A percentile compares a stretch with the other conserved stretches of the same genome.
These are phyloP conservation scores for Phragmites australis DNA, from an alignment of 176 grass and related monocot genomes.

Conservation along the genomic window DNA sequence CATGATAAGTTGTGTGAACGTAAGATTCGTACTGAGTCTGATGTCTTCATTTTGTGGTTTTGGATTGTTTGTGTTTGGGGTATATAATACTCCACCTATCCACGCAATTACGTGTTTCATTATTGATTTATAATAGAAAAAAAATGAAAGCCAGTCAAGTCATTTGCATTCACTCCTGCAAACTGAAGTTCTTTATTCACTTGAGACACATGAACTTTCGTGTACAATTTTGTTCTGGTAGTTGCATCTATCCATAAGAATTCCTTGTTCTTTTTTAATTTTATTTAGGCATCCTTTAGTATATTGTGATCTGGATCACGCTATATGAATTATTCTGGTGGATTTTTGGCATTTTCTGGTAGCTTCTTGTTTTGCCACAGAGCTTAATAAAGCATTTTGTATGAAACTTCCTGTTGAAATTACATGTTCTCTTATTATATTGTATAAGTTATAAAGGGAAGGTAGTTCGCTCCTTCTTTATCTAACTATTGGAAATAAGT, in stretches of 20 bases:
- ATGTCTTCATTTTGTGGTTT: not conserved
- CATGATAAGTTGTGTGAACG: not conserved
- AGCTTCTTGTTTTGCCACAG: not conserved
- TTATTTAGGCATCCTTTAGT: not conserved
- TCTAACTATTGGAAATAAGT: not conserved
- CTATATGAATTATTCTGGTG: constrained; percentile 12
- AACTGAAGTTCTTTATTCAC: not conserved
- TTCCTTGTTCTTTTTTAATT: not conserved
- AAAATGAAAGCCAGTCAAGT: not conserved
- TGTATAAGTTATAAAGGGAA: not conserved
- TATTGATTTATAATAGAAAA: not conserved
- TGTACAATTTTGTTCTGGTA: not conserved
- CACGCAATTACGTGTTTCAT: not conserved
- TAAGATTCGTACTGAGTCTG: not conserved
- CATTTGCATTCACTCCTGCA: not conserved
- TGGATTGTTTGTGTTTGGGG: not conserved
- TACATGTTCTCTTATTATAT: constrained; percentile 4
- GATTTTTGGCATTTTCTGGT: not conserved
- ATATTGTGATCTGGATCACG: not conserved
- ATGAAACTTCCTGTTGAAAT: not conserved
- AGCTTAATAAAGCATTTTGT: not conserved
- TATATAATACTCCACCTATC: not conserved
- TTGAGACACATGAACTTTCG: not conserved
- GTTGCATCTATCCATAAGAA: not conserved
- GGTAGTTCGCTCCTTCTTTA: not conserved